Conservation (phyloP, 2,329 filamentous ascomycete genomes). For the Colletotrichum sp. region DNA sequence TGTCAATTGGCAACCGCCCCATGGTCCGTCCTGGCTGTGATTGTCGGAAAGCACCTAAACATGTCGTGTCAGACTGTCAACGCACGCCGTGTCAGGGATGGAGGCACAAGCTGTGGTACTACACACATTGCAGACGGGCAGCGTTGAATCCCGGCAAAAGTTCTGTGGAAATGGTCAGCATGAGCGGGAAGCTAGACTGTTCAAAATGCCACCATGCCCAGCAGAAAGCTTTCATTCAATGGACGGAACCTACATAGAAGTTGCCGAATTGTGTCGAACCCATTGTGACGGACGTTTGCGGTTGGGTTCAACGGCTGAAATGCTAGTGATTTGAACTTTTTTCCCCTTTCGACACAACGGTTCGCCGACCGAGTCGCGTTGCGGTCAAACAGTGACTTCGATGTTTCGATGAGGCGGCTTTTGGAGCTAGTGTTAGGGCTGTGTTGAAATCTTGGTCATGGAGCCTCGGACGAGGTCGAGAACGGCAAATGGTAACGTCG, state of each 20-base stretch:
- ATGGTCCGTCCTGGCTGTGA: conserved; percentile 62
- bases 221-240: conserved; percentile 18
- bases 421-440: background rate
- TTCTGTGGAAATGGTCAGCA: conserved; percentile 51
- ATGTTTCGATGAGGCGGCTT: background rate
- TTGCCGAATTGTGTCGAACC: conserved; percentile 67
- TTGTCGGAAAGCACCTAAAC: conserved; percentile 69
- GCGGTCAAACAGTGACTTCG: background rate
- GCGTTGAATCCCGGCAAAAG: conserved; percentile 83
- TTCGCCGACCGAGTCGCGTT: background rate
- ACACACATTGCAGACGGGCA: conserved; percentile 85
- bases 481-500: background rate
- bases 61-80: conserved; percentile 24
- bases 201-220: background rate
- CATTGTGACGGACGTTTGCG: conserved; percentile 44
- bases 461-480: background rate
- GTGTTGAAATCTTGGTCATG: background rate
- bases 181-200: conserved; percentile 26
- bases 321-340: background rate
- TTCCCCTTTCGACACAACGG: background rate
- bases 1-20: conserved; percentile 75
- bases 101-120: background rate
- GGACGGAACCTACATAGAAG: conserved; percentile 53
- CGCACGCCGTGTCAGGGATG: conserved; percentile 8
- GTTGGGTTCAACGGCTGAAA: background rate